Base-by-base conservation (phyloP, 306 rosid species). In the Boehmeria nivea region DNA sequence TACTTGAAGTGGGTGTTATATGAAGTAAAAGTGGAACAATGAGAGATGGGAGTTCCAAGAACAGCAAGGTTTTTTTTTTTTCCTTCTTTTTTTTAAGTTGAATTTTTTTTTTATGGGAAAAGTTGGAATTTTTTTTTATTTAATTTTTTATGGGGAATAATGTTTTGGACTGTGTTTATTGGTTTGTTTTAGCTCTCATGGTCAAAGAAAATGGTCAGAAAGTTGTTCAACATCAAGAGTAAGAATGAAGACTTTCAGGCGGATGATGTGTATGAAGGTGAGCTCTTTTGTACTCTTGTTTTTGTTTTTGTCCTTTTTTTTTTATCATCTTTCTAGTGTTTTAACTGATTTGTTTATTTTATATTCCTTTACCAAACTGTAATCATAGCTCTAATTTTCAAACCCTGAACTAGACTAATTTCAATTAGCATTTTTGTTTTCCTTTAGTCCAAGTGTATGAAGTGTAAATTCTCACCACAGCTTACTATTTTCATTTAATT, bases 151-250 rank as follows among this genome's bases (percentile, higher is more conserved):
- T 52, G 47, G 69, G 40, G 64, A 61, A 55, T 62, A 58, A 53
- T 63, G 12, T n/a, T 70, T 71, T 87, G 81, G 78, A 75, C 76
- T 61, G 72, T 62, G 55, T 75, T 56, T 73, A 68, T 63, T 77
- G 75, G 73, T 57, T 73, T 77, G 67, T 54, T 77, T 83, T 73
- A 93, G 99, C 94, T 93, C 88, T 88, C 96, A 38, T 93, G 96
- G 96, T 83, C 99, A 62, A 93, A 85, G 96, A 87, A 88, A 81
- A 87, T 93, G 96, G 94, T 93, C 68, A 88, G 95, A 43, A 93
- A 88, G 77, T 88, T 85, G 82, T 93, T 93, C 73, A 93, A 88
- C 59, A 85, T 93, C 81, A 88, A 82, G 83, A 62, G 94, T 77
- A 93, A 88, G 66, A 76, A 66, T 55, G 94, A 93, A 48, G 95